These are phyloP conservation scores for Ulota crispa DNA, from an alignment of 225 moss, liverwort and hornwort genomes.

Conservation along the genomic window DNA sequence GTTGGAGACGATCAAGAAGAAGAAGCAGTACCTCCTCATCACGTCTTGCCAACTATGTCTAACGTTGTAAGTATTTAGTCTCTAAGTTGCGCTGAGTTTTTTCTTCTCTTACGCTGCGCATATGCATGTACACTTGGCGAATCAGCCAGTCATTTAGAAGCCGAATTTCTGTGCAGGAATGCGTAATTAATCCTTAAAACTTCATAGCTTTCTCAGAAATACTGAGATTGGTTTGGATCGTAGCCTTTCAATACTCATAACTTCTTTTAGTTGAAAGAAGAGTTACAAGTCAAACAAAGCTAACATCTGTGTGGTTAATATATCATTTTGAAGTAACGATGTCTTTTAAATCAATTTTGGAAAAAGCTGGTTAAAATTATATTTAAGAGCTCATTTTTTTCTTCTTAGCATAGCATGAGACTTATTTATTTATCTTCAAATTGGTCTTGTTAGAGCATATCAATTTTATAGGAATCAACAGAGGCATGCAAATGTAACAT, in stretches of 20 bases:
- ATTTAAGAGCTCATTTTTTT: no score
- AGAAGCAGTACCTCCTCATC: constrained; percentile 76
- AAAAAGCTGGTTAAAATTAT: no score
- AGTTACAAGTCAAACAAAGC: not conserved
- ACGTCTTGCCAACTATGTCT: constrained; percentile 85
- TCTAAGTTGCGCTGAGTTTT: constrained; percentile 1
- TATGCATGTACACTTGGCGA: not conserved
- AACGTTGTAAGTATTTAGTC: constrained; percentile 73
- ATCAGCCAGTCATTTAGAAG: constrained; percentile 3
- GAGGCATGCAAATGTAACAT: not conserved
- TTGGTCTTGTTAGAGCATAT: not conserved
- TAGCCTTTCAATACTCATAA: not conserved
- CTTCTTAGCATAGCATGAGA: not conserved
- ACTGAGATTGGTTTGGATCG: not conserved
- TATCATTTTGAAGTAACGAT: not conserved
- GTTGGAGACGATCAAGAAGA: constrained; percentile 96
- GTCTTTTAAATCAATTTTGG: no score
- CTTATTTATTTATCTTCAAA: not conserved
- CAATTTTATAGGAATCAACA: no score
- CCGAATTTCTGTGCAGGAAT: not conserved
- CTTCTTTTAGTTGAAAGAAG: not conserved
- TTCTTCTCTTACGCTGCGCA: constrained; percentile 17
- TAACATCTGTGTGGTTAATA: not conserved
- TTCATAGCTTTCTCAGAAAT: not conserved
- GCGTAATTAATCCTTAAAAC: not conserved